A percentile compares a stretch with the other conserved stretches of the same genome.
Evolutionary conservation across 805 yeast genomes (phyloP).

Genomic region (Kodamaea nitidulidarum): DNA sequence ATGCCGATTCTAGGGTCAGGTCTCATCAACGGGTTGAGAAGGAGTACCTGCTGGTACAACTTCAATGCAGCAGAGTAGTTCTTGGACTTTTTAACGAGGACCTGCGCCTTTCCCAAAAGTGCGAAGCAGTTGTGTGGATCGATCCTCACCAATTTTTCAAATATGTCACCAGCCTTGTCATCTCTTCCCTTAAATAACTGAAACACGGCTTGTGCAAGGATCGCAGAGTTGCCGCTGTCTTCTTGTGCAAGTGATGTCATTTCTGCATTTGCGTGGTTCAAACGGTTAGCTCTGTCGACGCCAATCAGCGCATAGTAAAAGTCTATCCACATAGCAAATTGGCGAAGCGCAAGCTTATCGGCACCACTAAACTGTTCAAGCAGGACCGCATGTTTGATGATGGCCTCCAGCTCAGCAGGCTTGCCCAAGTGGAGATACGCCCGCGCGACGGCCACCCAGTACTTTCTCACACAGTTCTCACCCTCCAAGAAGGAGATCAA

Average conservation of each 20-base stretch:
- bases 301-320: constrained; percentile 32
- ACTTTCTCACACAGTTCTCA: constrained; percentile 70
- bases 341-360: constrained; percentile 51
- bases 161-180: constrained; percentile 67
- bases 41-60: constrained; percentile 76
- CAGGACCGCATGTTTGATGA: constrained; percentile 57
- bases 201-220: constrained; percentile 67
- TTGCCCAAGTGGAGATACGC: constrained; percentile 69
- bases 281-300: constrained; percentile 18
- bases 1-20: constrained; percentile 96
- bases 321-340: constrained; percentile 72
- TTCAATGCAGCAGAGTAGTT: constrained; percentile 72
- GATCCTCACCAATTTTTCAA: constrained; percentile 54
- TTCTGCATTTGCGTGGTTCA: constrained; percentile 22
- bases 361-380: constrained; percentile 30
- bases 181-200: constrained; percentile 54
- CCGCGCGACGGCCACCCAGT: constrained; percentile 80
- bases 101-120: constrained; percentile 77
- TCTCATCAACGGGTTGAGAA: constrained; percentile 67
- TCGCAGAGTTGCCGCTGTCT: constrained; percentile 33
- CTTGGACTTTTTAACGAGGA: constrained; percentile 61
- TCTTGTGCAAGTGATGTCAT: constrained; percentile 17
- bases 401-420: constrained; percentile 57
- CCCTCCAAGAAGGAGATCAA: constrained; percentile 72
- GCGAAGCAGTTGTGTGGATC: constrained; percentile 70